Evolutionary conservation across 2,329 filamentous ascomycete genomes (phyloP), one percentile per base, ranked within the genome.

Genomic region (Paecilomyces dactylethromorphus): DNA sequence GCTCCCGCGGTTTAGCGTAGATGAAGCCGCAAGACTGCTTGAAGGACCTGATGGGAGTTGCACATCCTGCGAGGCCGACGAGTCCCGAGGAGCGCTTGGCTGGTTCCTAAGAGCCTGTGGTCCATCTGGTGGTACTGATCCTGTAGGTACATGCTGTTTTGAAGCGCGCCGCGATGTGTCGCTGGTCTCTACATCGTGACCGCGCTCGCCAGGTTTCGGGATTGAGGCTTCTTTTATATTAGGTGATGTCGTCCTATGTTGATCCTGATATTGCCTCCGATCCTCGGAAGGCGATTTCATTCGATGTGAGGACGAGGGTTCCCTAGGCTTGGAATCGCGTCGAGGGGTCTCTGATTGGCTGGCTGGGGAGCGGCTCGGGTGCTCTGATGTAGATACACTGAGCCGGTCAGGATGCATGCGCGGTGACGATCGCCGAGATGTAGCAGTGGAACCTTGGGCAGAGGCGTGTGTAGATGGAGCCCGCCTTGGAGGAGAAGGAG

Each of bases 351-450:
- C 49, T 57, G 69, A 54, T 60, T 69, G 62, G 63, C 59, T 57
- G 18, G 59, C 26, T 12, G 69, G 68, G 15, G 69, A 71, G 39
- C 69, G 67, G 56, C 59, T 68, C 29, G 68, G 74, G 26, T 68
- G 64, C 58, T 71, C 63, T 18, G 71, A 79, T 66, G 39, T 18
- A 45, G 39, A 18, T 45, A 45, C 39, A 54, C 75, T 78, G 55
- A 77, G 68, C 64, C 82, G 78, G 63, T 84, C 85, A 15, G 80
- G 78, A 65, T 85, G 82, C 13, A 82, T 72, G 26, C 77, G 82
- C 15, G 86, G 86, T 5, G 86, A 87, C 8, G 86, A 86, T 54
- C 84, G 79, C 58, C 84, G 81, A 22, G 85, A 87, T 31, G 82
- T 85, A 21, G 79, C 72, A 21, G 74, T 79, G 8, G 85, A 87